Conservation (phyloP, 345 rosid species). For the Viola odorata region DNA sequence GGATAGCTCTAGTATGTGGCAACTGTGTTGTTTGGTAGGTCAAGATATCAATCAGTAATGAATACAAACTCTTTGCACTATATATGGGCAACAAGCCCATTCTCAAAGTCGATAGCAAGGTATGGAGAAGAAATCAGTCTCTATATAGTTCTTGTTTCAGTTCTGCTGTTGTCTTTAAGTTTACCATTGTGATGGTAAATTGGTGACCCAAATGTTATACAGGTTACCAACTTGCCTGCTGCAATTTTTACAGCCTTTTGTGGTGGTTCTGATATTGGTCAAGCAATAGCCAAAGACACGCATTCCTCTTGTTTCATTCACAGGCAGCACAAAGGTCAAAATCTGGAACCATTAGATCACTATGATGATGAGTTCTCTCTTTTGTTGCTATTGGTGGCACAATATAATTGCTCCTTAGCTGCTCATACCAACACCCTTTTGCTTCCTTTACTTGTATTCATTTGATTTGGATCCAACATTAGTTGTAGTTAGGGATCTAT, state of each 20-base stretch:
- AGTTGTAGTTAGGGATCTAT: too few species aligned
- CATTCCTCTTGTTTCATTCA: conserved; percentile 79
- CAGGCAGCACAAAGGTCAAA: conserved; percentile 86
- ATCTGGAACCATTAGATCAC: too few species aligned
- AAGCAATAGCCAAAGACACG: conserved; percentile 85
- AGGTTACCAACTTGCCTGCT: conserved; percentile 87
- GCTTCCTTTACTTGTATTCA: too few species aligned
- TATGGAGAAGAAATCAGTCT: conserved; percentile 14
- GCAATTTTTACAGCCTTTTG: conserved; percentile 92
- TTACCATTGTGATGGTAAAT: conserved; percentile 5
- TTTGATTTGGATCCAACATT: too few species aligned
- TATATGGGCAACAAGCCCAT: conserved; percentile 98
- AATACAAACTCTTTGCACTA: conserved; percentile 33
- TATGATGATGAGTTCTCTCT: too few species aligned
- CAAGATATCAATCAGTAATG: not conserved
- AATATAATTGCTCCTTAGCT: too few species aligned
- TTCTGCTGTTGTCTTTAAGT: not conserved
- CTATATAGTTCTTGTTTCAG: not conserved
- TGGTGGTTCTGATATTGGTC: conserved; percentile 93
- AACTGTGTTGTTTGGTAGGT: conserved; percentile 95
- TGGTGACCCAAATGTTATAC: conserved; percentile 8
- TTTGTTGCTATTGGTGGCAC: too few species aligned
- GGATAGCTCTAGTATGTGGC: conserved; percentile 94
- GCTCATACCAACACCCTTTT: too few species aligned
- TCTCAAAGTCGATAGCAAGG: conserved; percentile 98